phyloP scores from a whole-genome alignment of 306 rosid species.

The Pueraria montana region DNA sequence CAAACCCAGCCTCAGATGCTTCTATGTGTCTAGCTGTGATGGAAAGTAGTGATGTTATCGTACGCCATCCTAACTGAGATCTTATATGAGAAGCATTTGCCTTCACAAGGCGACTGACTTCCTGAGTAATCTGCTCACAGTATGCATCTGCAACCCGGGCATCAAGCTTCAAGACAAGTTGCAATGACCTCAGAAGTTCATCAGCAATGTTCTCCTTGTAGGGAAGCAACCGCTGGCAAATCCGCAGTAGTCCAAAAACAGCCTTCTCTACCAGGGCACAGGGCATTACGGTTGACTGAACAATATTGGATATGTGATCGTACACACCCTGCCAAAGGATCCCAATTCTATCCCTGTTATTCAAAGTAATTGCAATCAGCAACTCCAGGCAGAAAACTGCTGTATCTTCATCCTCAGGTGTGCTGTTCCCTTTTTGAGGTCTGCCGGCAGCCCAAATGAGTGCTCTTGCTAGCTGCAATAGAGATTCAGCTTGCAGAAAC shows the following conservation, averaged over 20 bases:
- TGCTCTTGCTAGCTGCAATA: conserved; percentile 91
- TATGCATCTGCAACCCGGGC: conserved; percentile 98
- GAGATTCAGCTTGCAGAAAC: conserved; percentile 95
- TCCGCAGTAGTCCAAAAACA: conserved; percentile 92
- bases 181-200: conserved; percentile 93
- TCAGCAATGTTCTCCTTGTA: conserved; percentile 96
- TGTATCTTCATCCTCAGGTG: conserved; percentile 97
- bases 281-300: conserved; percentile 96
- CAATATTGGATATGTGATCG: conserved; percentile 92
- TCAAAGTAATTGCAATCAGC: conserved; percentile 94
- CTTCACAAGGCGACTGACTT: conserved; percentile 95
- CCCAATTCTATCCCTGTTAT: conserved; percentile 92
- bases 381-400: conserved; percentile 97
- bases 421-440: conserved; percentile 87
- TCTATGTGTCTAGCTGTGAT: conserved; percentile 89
- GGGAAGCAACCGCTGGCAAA: conserved; percentile 98
- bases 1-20: conserved; percentile 97
- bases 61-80: conserved; percentile 95
- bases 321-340: conserved; percentile 98
- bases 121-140: conserved; percentile 98
- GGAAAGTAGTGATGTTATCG: conserved; percentile 86
- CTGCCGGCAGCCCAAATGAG: conserved; percentile 95
- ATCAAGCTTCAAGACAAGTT: conserved; percentile 96
- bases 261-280: conserved; percentile 97
- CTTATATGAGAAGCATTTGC: conserved; percentile 96